These are phyloP conservation scores for Spirogloea muscicola DNA, from an alignment of 139 green algal species.

Conservation along the genomic window DNA sequence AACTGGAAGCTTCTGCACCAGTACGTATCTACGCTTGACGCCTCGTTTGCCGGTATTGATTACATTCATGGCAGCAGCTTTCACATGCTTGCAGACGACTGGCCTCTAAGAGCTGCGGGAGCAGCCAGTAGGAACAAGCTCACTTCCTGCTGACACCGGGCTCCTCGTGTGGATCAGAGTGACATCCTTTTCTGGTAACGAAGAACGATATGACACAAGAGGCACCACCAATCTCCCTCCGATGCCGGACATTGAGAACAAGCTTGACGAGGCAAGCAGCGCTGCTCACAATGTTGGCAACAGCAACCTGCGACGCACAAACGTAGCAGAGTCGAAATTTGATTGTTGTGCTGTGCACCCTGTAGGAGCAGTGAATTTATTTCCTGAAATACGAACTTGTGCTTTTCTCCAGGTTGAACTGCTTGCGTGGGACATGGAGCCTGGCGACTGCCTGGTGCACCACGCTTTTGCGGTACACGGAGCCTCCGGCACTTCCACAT, in stretches of 20 bases:
- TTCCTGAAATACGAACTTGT: neutral
- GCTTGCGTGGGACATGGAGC: constrained; percentile 23
- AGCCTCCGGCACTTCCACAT: constrained; percentile 1
- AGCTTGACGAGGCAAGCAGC: constrained; percentile 19
- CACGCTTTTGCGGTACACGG: constrained; percentile 19
- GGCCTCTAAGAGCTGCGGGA: too few species aligned
- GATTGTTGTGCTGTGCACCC: neutral
- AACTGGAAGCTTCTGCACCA: constrained; percentile 25
- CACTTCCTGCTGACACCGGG: too few species aligned
- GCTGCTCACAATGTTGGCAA: neutral
- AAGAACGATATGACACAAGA: neutral
- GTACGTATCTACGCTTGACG: too few species aligned
- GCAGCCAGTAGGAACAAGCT: too few species aligned
- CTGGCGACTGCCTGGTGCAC: constrained; percentile 15
- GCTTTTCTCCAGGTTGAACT: constrained; percentile 14
- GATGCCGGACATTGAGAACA: constrained; percentile 16
- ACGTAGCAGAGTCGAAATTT: neutral
- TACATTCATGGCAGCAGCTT: neutral
- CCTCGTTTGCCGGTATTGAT: too few species aligned
- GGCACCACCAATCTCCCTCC: neutral
- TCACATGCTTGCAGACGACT: too few species aligned
- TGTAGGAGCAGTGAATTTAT: too few species aligned
- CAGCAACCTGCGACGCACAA: neutral
- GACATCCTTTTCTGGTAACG: constrained; percentile 8
- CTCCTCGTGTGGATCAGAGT: too few species aligned